These are phyloP conservation scores for Candida jianshihensis DNA, from an alignment of 805 yeast species.

Conservation along the genomic window DNA sequence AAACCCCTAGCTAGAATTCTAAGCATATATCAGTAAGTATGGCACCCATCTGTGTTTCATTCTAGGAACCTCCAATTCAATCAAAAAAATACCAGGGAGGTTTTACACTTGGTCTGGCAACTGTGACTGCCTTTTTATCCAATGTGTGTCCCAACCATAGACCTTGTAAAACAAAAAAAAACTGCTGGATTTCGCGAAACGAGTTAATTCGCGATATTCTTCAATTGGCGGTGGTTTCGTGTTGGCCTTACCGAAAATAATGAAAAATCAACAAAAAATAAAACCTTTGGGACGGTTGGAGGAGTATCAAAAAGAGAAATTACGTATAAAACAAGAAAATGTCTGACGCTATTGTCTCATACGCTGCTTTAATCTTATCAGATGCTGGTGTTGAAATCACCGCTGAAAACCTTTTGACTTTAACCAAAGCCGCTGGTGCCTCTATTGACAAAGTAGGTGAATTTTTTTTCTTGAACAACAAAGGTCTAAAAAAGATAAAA, in stretches of 20 bases:
- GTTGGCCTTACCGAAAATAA: background rate
- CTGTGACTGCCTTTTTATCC: too few species aligned
- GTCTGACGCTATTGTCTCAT: constrained; percentile 94
- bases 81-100: too few species aligned
- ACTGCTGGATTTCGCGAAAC: background rate
- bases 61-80: too few species aligned
- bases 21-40: too few species aligned
- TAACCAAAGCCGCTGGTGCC: constrained; percentile 74
- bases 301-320: background rate
- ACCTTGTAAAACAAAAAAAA: too few species aligned
- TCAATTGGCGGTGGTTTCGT: too few species aligned
- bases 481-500: background rate
- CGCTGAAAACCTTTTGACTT: constrained; percentile 66
- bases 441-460: constrained; percentile 48
- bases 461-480: background rate
- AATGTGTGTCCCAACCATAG: too few species aligned
- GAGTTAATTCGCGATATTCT: background rate
- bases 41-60: too few species aligned
- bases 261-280: background rate
- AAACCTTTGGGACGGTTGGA: background rate
- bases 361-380: constrained; percentile 98
- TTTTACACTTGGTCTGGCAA: too few species aligned
- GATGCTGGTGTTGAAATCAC: constrained; percentile 95
- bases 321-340: constrained; percentile 30
- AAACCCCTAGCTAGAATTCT: too few species aligned